Base-by-base conservation (phyloP, 73 alveolate genomes). In the Paraurostyla sp. region DNA sequence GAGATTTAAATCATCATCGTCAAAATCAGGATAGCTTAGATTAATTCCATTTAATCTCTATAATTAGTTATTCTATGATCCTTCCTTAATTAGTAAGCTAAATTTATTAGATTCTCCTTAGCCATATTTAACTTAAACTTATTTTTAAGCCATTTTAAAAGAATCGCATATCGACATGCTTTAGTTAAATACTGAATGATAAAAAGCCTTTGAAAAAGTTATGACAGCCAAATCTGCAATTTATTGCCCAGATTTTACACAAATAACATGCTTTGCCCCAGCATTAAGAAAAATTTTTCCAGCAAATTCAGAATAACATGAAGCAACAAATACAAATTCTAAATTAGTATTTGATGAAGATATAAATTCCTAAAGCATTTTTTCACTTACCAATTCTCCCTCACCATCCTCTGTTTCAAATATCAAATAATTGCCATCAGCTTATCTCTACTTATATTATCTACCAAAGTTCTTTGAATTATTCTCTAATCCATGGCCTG, bases 201-300 rank as follows among this genome's bases (percentile, higher is more conserved):
- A 87, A 81, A 87, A 87, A 1, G 80, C 49, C 32, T 45, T 75
- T 43, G 90, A 42, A 76, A 87, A 87, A 0, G 43, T 27, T 30
- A 68, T 56, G 50, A 75, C 59, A 41, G 94, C 90, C 15, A 29
- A 0, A 32, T 87, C 85, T 11, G 83, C 57, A 0, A 87, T 75
- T 50, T 49, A 23, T 54, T 76, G 85, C 20, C 71, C 84, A 35
- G 41, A 35, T 40, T 68, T 33, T 0, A 87, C 71, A 36, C 90
- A 75, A 23, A 87, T 41, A 0, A 87, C 94, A 41, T 87, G 94
- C 25, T 75, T 62, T 4, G 63, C 78, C 18, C 94, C 94, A 36
- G 89, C 83, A 27, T 87, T 76, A 45, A 78, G 32, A 41, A 85
- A 85, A 13, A 87, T 58, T 25, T 78, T 56, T 0, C 89, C 90